Percentiles rank a stretch among this genome's conserved stretches.
Evolutionary conservation across 768 basidiomycete genomes (phyloP).

Genomic region (Fomitopsis pulvina): DNA sequence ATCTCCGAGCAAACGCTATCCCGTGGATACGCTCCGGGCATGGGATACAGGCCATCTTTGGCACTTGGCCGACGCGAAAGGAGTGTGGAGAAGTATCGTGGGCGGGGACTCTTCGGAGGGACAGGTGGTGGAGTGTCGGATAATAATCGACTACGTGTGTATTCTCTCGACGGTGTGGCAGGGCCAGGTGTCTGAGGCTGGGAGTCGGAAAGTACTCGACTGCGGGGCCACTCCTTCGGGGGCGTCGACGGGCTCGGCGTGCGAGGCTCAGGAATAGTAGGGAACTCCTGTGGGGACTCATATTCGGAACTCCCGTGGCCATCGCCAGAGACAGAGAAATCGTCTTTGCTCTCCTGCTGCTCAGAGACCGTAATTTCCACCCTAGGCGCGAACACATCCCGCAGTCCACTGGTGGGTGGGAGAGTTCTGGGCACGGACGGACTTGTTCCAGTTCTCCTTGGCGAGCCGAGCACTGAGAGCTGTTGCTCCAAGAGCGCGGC

Average conservation of each 20-base stretch:
- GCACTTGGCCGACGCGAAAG: conserved; percentile 14
- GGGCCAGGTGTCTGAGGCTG: background rate
- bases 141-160: background rate
- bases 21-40: conserved; percentile 40
- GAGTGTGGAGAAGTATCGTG: conserved; percentile 37
- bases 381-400: background rate
- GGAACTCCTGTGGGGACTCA: conserved; percentile 4
- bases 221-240: background rate
- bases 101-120: conserved; percentile 13
- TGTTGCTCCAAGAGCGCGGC: conserved; percentile 22
- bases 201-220: background rate
- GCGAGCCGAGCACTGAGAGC: conserved; percentile 12
- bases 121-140: conserved; percentile 10
- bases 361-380: conserved; percentile 1
- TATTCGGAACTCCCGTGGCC: conserved; percentile 6
- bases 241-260: background rate
- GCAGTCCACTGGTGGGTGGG: background rate
- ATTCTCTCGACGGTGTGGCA: background rate
- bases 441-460: conserved; percentile 10
- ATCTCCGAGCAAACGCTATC: conserved; percentile 56
- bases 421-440: too few relatives aligned
- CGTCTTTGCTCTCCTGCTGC: background rate
- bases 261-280: conserved; percentile 5
- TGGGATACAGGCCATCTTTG: conserved; percentile 9
- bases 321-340: conserved; percentile 3